Evolutionary conservation across 352 stramenopile species (phyloP).

Genomic region (Thraustotheca clavata): DNA sequence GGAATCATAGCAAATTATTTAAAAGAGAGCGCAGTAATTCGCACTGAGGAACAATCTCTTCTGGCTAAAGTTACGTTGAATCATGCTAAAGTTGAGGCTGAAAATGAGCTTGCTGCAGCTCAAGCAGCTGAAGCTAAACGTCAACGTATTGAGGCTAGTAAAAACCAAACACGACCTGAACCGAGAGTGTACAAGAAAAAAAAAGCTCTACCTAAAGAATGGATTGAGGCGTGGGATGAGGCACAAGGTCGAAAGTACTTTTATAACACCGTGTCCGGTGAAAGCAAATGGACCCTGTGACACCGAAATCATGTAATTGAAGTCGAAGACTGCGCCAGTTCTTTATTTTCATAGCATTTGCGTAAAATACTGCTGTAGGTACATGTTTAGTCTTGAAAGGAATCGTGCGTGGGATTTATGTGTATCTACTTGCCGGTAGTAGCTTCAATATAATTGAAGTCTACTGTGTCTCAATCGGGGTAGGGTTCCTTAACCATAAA

Average conservation of each 20-base stretch:
- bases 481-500: background rate
- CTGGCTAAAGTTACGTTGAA: background rate
- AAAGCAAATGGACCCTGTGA: conserved; percentile 12
- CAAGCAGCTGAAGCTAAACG: conserved; percentile 7
- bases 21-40: background rate
- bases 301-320: background rate
- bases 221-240: conserved; percentile 11
- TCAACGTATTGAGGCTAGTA: background rate
- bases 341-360: background rate
- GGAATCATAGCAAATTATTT: conserved; percentile 12
- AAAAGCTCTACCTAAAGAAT: background rate
- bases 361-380: background rate
- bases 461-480: background rate
- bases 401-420: too few relatives aligned
- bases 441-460: background rate
- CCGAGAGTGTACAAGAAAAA: background rate
- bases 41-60: background rate
- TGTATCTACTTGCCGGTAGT: too few relatives aligned
- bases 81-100: conserved; percentile 9
- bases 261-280: conserved; percentile 16
- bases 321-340: background rate
- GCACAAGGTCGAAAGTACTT: conserved; percentile 2
- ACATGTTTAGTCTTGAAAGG: too few relatives aligned
- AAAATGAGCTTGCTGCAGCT: background rate
- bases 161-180: background rate